A percentile compares a stretch with the other conserved stretches of the same genome.
Conservation (phyloP, 768 basidiomycete species). For the Hericium coralloides region DNA sequence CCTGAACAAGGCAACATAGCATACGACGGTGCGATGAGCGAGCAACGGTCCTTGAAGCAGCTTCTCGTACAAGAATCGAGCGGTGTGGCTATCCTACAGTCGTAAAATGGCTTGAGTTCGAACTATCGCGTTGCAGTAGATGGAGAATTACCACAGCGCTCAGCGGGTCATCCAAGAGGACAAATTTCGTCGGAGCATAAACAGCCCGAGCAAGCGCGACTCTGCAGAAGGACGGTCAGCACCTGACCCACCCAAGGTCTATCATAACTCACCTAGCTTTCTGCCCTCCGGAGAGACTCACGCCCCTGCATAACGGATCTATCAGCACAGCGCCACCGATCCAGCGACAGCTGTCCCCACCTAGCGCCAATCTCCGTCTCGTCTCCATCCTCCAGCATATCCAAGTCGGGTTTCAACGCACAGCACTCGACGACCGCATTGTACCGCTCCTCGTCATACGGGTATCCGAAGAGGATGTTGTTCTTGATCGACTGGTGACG, state of each 20-base stretch:
- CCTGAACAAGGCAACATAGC: constrained; percentile 11
- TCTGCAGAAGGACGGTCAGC: constrained; percentile 25
- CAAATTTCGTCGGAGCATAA: constrained; percentile 44
- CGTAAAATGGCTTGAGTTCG: background rate
- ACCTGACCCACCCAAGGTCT: background rate
- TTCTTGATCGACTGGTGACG: constrained; percentile 42
- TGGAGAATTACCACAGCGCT: constrained; percentile 58
- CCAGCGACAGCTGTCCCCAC: constrained; percentile 19
- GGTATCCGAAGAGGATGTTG: constrained; percentile 53
- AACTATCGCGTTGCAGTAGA: background rate
- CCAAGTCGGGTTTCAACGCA: constrained; percentile 72
- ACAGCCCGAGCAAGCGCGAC: constrained; percentile 80
- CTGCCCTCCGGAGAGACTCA: constrained; percentile 75
- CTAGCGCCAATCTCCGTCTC: constrained; percentile 75
- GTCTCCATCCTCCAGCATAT: constrained; percentile 82
- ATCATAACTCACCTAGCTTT: constrained; percentile 50
- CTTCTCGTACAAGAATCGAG: constrained; percentile 51
- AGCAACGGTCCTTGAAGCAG: constrained; percentile 62
- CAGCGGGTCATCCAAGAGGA: constrained; percentile 74
- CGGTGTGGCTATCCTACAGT: constrained; percentile 58
- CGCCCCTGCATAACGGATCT: constrained; percentile 35
- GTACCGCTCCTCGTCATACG: constrained; percentile 61
- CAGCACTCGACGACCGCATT: constrained; percentile 75
- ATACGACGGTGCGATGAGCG: constrained; percentile 56
- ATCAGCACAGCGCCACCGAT: constrained; percentile 1